A percentile compares a stretch with the other conserved stretches of the same genome.
Conservation (phyloP, 2,329 filamentous ascomycete species). For the Pseudocercospora crystallina region DNA sequence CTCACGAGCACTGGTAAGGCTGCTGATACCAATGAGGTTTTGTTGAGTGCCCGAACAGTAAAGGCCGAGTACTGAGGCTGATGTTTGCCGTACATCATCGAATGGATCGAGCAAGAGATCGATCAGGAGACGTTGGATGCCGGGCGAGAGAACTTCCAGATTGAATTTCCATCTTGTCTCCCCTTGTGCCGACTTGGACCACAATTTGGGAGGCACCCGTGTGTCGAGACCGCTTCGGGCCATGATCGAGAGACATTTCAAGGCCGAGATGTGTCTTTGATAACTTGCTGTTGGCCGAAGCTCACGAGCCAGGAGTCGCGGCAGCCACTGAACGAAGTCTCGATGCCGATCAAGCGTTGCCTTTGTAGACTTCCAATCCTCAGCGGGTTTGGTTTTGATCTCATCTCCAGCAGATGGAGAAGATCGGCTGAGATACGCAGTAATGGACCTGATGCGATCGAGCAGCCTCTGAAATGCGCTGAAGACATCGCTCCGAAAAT, state of each 20-base stretch:
- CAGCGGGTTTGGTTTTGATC: not conserved
- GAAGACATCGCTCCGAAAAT: constrained; percentile 78
- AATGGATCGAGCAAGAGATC: constrained; percentile 87
- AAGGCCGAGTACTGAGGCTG: constrained; percentile 46
- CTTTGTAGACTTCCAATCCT: not conserved
- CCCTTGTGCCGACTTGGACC: constrained; percentile 51
- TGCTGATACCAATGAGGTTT: no score
- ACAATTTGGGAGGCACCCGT: constrained; percentile 37
- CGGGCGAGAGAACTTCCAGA: constrained; percentile 43
- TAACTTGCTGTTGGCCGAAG: constrained; percentile 82
- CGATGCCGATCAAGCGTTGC: constrained; percentile 13
- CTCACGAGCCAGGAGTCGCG: constrained; percentile 70
- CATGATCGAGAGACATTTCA: constrained; percentile 70
- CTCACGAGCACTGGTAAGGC: not conserved
- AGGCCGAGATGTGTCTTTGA: constrained; percentile 78
- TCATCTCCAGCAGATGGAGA: not conserved
- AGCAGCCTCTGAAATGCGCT: constrained; percentile 74
- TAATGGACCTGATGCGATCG: constrained; percentile 69
- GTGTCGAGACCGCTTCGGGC: constrained; percentile 67
- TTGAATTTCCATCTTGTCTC: constrained; percentile 52
- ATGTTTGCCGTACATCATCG: constrained; percentile 74
- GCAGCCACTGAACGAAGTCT: constrained; percentile 71
- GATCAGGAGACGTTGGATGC: constrained; percentile 62
- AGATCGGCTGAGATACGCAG: constrained; percentile 49
- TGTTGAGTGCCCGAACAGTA: constrained; percentile 4